phyloP scores from a whole-genome alignment of 1,139 yeast species.

The Blastobotrys petasosporus region DNA sequence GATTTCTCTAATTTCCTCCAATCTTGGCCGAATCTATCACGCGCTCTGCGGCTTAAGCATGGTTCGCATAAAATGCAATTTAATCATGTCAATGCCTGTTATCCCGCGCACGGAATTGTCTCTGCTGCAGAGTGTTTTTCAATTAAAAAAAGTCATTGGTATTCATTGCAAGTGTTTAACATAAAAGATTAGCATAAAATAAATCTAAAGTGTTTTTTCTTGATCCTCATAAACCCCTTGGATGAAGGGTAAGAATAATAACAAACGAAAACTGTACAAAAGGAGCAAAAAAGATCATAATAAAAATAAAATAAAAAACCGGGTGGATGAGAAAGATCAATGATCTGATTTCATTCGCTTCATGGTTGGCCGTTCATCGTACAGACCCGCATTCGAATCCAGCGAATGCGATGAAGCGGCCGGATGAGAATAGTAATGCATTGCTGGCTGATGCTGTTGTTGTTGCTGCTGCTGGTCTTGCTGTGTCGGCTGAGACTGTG shows the following conservation, averaged over 20 bases:
- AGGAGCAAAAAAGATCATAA: not conserved
- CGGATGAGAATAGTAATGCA: not conserved
- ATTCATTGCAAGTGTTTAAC: no score
- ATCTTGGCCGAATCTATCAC: no score
- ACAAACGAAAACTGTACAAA: not conserved
- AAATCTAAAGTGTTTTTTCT: not conserved
- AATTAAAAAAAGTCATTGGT: no score
- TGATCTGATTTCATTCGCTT: conserved; percentile 12
- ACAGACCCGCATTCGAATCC: conserved; percentile 7
- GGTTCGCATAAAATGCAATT: no score
- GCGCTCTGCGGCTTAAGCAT: not conserved
- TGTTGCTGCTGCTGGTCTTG: not conserved
- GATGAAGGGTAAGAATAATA: not conserved
- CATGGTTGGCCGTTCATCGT: conserved; percentile 8
- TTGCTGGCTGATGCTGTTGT: conserved; percentile 5
- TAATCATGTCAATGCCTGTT: not conserved
- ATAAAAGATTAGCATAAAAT: not conserved
- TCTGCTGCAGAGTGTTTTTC: no score
- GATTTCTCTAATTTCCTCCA: no score
- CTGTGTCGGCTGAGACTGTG: not conserved
- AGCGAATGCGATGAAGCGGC: conserved; percentile 3
- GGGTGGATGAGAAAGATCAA: not conserved
- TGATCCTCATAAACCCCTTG: not conserved
- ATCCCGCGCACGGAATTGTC: no score
- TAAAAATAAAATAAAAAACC: not conserved